These are phyloP conservation scores for Pistacia atlantica DNA, from an alignment of 345 rosid genomes.

Conservation along the genomic window DNA sequence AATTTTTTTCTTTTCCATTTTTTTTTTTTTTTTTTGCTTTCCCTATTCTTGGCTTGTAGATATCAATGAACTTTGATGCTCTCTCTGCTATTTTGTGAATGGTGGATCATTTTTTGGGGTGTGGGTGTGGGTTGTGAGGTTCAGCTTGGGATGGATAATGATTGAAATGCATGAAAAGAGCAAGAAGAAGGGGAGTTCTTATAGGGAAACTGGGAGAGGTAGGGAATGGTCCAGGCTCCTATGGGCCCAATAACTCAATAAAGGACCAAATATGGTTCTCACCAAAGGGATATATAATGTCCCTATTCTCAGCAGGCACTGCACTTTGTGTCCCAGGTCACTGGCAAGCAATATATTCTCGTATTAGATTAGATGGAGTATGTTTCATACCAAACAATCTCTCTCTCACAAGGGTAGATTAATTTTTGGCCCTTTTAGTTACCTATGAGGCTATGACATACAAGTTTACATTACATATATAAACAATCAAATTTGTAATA, in stretches of 20 bases:
- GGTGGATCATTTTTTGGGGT: slow-evolving; percentile 23
- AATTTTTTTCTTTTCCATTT: background rate
- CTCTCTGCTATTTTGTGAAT: slow-evolving; percentile 7
- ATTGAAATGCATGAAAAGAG: slow-evolving; percentile 24
- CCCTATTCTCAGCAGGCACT: slow-evolving; percentile 13
- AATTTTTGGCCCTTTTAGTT: no score
- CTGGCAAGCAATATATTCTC: slow-evolving; percentile 23
- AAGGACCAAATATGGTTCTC: slow-evolving; percentile 17
- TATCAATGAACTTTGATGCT: slow-evolving; percentile 12
- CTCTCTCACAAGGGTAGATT: no score
- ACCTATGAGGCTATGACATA: background rate
- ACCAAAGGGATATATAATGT: slow-evolving; percentile 10
- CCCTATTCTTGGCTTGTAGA: slow-evolving; percentile 1
- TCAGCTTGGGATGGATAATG: slow-evolving; percentile 4
- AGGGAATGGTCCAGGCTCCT: slow-evolving; percentile 21
- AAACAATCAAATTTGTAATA: no score
- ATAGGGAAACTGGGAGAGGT: slow-evolving; percentile 17
- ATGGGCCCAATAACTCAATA: slow-evolving; percentile 11
- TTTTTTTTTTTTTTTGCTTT: background rate
- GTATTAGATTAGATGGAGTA: slow-evolving; percentile 4
- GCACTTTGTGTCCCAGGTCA: slow-evolving; percentile 27
- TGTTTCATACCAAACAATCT: slow-evolving; percentile 16
- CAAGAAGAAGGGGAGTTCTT: slow-evolving; percentile 18
- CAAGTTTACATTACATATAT: background rate
- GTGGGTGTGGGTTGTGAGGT: slow-evolving; percentile 5